Base-by-base conservation (phyloP, 2,329 filamentous ascomycete genomes). In the Pseudogymnoascus sp. region DNA sequence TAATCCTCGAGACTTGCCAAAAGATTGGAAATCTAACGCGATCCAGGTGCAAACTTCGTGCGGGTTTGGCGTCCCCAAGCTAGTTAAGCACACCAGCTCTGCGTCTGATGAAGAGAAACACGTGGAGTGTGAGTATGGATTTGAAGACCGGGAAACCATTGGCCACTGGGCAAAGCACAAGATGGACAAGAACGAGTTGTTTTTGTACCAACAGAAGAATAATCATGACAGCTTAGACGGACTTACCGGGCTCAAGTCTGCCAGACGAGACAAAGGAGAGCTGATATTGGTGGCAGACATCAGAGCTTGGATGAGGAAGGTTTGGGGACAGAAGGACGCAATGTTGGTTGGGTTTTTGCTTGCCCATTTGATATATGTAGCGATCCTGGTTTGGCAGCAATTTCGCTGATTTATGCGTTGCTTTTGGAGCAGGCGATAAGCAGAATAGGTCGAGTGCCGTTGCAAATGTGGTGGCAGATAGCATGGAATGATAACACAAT, bases 41-140 rank as follows among this genome's bases (percentile, higher is more conserved):
- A 33, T 38, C 9, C 53, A 76, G 73, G 79, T 85, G 3, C 85
- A 88, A 78, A 88, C 84, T 9, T 84, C 82, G 60, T 90, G 87
- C 70, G 87, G 87, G 6, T 89, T 80, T 68, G 84, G 82, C 23
- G 85, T 89, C 7, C 86, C 86, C 1, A 75, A 79, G 31, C 73
- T 86, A 9, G 59, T 59, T 62, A 72, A 59, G 64, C 63, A 15
- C 65, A 35, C 35, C 17, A 37, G 59, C 6, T 13, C 53, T 10
- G 67, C 69, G 56, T 70, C 70, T 21, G 70, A 73, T 35, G 77
- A 79, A 66, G 68, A 76, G 60, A 56, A 56, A 19, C 15, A 9
- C 50, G 7, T n/a, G 3, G 50, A 10, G 29, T 56, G 29, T 13
- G 26, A 31, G 26, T 56, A 33, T 21, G 77, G 79, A 42, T 82